Conservation (phyloP, 257 asterid genomes). For the Solanum pennellii region DNA sequence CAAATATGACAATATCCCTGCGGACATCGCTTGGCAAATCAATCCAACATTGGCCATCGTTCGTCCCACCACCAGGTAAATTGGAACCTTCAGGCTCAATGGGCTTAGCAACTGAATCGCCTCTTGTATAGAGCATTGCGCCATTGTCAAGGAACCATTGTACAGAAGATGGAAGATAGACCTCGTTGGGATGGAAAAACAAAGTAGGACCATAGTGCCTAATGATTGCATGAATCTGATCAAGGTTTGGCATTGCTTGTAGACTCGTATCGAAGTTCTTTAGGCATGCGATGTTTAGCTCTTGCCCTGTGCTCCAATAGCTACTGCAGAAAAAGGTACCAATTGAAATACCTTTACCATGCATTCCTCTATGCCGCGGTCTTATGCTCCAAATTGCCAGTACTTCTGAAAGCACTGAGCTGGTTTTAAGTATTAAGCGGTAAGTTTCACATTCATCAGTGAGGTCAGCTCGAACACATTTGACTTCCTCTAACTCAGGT, state of each 20-base stretch:
- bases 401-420: constrained; percentile 23
- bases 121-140: constrained; percentile 38
- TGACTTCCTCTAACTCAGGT: constrained; percentile 48
- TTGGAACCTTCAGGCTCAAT: constrained; percentile 59
- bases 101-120: constrained; percentile 21
- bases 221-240: constrained; percentile 64
- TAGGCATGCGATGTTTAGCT: constrained; percentile 49
- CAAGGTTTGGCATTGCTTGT: constrained; percentile 72
- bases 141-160: constrained; percentile 80
- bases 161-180: constrained; percentile 77
- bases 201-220: constrained; percentile 74
- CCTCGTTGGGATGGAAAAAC: constrained; percentile 76
- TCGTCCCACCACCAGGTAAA: constrained; percentile 70
- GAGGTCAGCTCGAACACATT: constrained; percentile 68
- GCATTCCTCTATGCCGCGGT: constrained; percentile 57
- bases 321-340: constrained; percentile 66
- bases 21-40: constrained; percentile 53
- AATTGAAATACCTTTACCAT: constrained; percentile 54
- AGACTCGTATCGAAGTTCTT: constrained; percentile 44
- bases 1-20: constrained; percentile 36
- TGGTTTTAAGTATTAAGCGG: constrained; percentile 22
- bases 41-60: constrained; percentile 75
- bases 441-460: constrained; percentile 56
- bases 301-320: constrained; percentile 24
- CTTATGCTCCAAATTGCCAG: constrained; percentile 50